Base-by-base conservation (phyloP, 768 basidiomycete species). In the Mycena epipterygia region DNA sequence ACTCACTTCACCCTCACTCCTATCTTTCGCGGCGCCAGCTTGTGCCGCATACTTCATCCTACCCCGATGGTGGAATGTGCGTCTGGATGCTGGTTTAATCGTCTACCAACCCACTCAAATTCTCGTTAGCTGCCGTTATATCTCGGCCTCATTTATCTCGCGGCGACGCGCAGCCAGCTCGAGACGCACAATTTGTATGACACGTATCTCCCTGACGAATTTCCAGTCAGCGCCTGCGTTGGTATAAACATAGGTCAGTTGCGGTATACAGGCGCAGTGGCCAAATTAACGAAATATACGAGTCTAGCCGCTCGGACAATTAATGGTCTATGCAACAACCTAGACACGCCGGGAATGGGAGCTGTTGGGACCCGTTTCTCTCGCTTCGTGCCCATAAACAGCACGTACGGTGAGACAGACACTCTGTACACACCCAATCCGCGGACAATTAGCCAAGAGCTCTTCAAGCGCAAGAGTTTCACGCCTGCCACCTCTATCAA, bases 11-110 rank as follows among this genome's bases (percentile, higher is more conserved):
- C n/a, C n/a, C n/a, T n/a, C n/a, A n/a, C n/a, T n/a, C n/a, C n/a
- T n/a, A n/a, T n/a, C n/a, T n/a, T 68, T 5, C 74, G 70, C 2
- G 60, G 61, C 4, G 67, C 75, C 21, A 71, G 74, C 14, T 6
- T 85, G 48, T 63, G 61, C 35, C 35, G 48, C 30, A 35, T 67
- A 67, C 49, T 21, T 59, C 48, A 67, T 67, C 25, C 51, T 67
- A 39, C 57, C 65, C 49, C 19, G 52, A 2, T 67, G 65, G 65
- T 67, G 65, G 65, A 60, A 59, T 46, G 64, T 66, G 46, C 46
- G 55, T 57, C 13, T 8, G 5, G 12, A 29, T 11, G 14, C 35
- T n/a, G 5, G 0, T 44, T 33, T 9, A 30, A 0, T 25, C 41
- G 13, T 46, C 32, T 62, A 37, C 19, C n/a, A n/a, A 12, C 37